Evolutionary conservation across 129 eudicot species (phyloP).

Genomic region (Saposhnikovia divaricata): DNA sequence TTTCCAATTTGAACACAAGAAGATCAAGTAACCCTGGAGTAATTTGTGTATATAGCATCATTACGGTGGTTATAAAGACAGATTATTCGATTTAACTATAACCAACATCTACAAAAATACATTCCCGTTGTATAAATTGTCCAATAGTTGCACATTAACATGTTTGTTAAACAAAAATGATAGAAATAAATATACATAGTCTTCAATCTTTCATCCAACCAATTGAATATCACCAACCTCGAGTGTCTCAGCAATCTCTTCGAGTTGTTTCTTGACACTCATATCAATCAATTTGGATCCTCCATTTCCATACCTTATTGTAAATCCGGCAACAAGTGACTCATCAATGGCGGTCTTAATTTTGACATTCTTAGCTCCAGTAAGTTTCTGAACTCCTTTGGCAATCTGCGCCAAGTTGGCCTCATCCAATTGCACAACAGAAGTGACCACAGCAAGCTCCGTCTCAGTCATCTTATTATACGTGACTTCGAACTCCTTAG

Average conservation of each 20-base stretch:
- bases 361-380: conserved; percentile 70
- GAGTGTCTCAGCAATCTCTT: conserved; percentile 73
- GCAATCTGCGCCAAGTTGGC: conserved; percentile 76
- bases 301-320: conserved; percentile 57
- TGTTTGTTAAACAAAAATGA: not conserved
- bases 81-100: not conserved
- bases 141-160: not conserved
- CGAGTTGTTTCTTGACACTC: conserved; percentile 89
- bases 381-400: conserved; percentile 68
- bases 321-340: conserved; percentile 72
- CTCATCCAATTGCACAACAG: conserved; percentile 69
- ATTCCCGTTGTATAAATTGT: not conserved
- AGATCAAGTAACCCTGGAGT: not conserved
- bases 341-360: conserved; percentile 71
- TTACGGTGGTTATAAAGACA: not conserved
- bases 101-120: not conserved
- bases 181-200: not conserved
- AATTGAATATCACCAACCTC: conserved; percentile 60
- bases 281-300: conserved; percentile 77
- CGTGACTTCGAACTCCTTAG: conserved; percentile 55
- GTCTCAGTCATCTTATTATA: conserved; percentile 59
- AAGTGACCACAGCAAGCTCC: conserved; percentile 59
- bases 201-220: conserved; percentile 21
- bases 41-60: not conserved
- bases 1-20: not conserved